A percentile compares a stretch with the other conserved stretches of the same genome.
Conservation (phyloP, 2,329 filamentous ascomycete genomes). For the Dissoconium aciculare region DNA sequence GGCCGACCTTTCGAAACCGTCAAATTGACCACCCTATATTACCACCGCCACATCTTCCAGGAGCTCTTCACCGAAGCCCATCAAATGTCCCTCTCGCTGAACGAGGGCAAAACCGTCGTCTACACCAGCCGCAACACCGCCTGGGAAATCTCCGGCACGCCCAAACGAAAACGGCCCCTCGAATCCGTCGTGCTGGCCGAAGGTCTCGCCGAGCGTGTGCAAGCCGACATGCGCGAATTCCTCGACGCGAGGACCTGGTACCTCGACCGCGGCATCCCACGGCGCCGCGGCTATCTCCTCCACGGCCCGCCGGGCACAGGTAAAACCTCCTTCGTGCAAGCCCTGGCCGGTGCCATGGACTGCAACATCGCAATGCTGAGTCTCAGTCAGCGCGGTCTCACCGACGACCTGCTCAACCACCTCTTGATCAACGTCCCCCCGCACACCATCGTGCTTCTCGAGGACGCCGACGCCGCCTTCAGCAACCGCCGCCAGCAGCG, state of each 20-base stretch:
- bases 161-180: slow-evolving; percentile 72
- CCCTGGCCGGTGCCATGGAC: slow-evolving; percentile 79
- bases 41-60: slow-evolving; percentile 78
- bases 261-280: slow-evolving; percentile 84
- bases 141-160: slow-evolving; percentile 72
- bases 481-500: slow-evolving; percentile 56
- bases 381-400: slow-evolving; percentile 75
- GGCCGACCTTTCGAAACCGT: slow-evolving; percentile 91
- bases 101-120: slow-evolving; percentile 85
- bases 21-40: slow-evolving; percentile 79
- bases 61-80: slow-evolving; percentile 81
- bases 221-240: slow-evolving; percentile 72
- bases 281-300: slow-evolving; percentile 74
- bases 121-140: slow-evolving; percentile 73
- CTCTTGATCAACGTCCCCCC: slow-evolving; percentile 73
- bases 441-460: slow-evolving; percentile 66
- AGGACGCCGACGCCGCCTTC: slow-evolving; percentile 87
- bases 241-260: slow-evolving; percentile 72
- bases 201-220: slow-evolving; percentile 67
- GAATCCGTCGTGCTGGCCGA: slow-evolving; percentile 75
- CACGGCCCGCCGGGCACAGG: slow-evolving; percentile 83
- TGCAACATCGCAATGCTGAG: slow-evolving; percentile 90
- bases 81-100: slow-evolving; percentile 57
- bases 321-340: slow-evolving; percentile 93
- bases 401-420: slow-evolving; percentile 75